A percentile compares a stretch with the other conserved stretches of the same genome.
phyloP scores from a whole-genome alignment of 2,329 filamentous ascomycete genomes.

The Fusarium decemcellulare region DNA sequence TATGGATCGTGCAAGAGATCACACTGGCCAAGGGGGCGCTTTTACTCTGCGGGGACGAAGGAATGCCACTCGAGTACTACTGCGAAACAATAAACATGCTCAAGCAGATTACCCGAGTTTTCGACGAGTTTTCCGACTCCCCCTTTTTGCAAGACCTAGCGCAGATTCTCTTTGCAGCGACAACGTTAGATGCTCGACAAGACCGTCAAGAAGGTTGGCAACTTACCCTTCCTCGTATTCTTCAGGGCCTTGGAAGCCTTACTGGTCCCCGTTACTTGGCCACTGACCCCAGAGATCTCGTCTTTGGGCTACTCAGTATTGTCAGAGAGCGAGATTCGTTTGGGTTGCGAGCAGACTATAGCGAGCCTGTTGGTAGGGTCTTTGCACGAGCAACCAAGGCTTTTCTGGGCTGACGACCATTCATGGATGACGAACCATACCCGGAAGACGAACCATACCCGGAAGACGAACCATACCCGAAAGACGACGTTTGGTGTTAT shows the following conservation, averaged over 20 bases:
- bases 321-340: slow-evolving; percentile 15
- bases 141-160: not conserved
- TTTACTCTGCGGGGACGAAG: slow-evolving; percentile 13
- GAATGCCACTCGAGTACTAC: slow-evolving; percentile 17
- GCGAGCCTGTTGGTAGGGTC: not conserved
- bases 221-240: slow-evolving; percentile 5
- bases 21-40: slow-evolving; percentile 2
- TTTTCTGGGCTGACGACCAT: slow-evolving; percentile 23
- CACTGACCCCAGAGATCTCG: slow-evolving; percentile 40
- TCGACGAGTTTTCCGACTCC: not conserved
- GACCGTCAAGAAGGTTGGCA: not conserved
- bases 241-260: not conserved
- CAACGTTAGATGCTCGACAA: not conserved
- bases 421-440: not conserved
- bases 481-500: not conserved
- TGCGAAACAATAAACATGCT: slow-evolving; percentile 22
- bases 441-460: not conserved
- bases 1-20: slow-evolving; percentile 27
- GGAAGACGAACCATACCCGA: not conserved
- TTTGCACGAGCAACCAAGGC: slow-evolving; percentile 28
- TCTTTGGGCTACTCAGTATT: slow-evolving; percentile 34
- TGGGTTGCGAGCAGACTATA: slow-evolving; percentile 19
- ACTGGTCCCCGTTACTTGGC: slow-evolving; percentile 34
- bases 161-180: not conserved
- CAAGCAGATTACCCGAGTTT: not conserved